Base-by-base conservation (phyloP, 306 rosid genomes). In the Lathyrus aphaca region DNA sequence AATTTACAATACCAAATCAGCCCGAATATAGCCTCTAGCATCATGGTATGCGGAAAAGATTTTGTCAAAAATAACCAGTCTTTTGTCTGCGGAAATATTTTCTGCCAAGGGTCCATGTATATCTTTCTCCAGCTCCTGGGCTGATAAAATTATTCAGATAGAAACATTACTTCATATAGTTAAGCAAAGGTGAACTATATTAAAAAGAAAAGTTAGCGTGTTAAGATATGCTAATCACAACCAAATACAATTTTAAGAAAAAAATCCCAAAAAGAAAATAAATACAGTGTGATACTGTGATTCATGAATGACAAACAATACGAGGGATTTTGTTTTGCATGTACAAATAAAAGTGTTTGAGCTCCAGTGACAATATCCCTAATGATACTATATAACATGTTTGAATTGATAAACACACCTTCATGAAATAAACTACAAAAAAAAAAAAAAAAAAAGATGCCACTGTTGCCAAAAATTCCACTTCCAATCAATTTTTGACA, bases 61-160 rank as follows among this genome's bases (percentile, higher is more conserved):
- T 82, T 94, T 94, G 88, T 94, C 99, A 84, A 87, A 94, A 64
- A 85, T 83, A 61, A 80, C 80, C 32, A 94, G 86, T 71, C 79
- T 81, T 79, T 91, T 94, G 80, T 94, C 97, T 45, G 91, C 82
- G 35, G 95, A 79, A 57, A 87, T 85, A 62, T 96, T 87, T 73
- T 84, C 96, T 57, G 91, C 85, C 49, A 50, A 74, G 62, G 92
- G 80, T 68, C 90, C 89, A 48, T 80, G 87, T 81, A 88, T 44
- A 64, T 94, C 97, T 83, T 87, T 91, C 81, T 94, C 99, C 86
- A 94, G 83, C 69, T 94, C 99, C 79, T 89, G 96, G 79, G 97
- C 99, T 94, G 97, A 81, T 82, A 66, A 80, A 69, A 44, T 71
- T 73, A 79, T 60, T 66, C 62, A 77, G 17, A 77, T 59, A 82